phyloP scores from a whole-genome alignment of 441 rosid genomes.

The Eruca vesicaria region DNA sequence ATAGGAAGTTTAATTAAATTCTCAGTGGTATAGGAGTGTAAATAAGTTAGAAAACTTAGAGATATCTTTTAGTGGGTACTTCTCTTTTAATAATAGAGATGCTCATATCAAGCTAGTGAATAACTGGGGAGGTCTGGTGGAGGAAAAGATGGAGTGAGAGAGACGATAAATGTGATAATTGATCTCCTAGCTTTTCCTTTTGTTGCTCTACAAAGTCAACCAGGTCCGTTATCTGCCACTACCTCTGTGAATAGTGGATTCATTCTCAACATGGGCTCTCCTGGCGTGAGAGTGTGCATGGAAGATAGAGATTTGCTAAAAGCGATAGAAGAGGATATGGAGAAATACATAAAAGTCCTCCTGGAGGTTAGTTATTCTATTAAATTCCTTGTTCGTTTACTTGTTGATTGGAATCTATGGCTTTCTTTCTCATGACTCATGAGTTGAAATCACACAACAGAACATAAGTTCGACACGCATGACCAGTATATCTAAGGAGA shows the following conservation, averaged over 20 bases:
- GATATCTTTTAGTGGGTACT: too few species aligned
- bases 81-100: too few species aligned
- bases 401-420: neutral
- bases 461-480: too few species aligned
- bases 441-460: neutral
- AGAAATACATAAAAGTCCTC: slow-evolving; percentile 75
- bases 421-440: slow-evolving; percentile 4
- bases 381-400: neutral
- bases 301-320: slow-evolving; percentile 80
- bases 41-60: too few species aligned
- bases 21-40: too few species aligned
- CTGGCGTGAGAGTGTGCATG: slow-evolving; percentile 71
- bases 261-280: slow-evolving; percentile 85
- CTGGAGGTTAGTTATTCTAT: slow-evolving; percentile 59
- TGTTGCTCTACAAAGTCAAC: slow-evolving; percentile 81
- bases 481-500: too few species aligned
- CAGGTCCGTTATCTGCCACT: slow-evolving; percentile 71
- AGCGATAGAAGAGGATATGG: slow-evolving; percentile 91
- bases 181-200: slow-evolving; percentile 94
- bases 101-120: slow-evolving; percentile 81
- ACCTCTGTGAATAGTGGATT: slow-evolving; percentile 93
- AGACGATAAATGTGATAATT: slow-evolving; percentile 64
- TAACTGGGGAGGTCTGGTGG: slow-evolving; percentile 90
- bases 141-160: slow-evolving; percentile 87
- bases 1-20: too few species aligned